Base-by-base conservation (phyloP, 2,329 filamentous ascomycete species). In the Teratosphaeria viscida region DNA sequence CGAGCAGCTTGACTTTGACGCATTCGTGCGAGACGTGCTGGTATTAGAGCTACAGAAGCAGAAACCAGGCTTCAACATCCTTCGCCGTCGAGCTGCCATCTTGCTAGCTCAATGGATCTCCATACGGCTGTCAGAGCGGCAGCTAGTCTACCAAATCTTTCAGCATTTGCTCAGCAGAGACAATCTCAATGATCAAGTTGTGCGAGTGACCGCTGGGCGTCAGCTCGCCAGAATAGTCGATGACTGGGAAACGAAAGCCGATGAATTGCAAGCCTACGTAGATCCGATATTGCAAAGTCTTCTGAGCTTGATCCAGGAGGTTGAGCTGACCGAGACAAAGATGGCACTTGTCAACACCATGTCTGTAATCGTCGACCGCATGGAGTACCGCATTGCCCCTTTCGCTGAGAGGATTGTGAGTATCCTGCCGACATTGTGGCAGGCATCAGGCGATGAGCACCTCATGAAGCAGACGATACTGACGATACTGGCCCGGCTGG, bases 381-480 rank as follows among this genome's bases (percentile, higher is more conserved):
- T 97, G 77, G 94, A 95, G 68, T 81, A 85, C 37, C 80, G 89
- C 64, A 84, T 86, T 60, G 77, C 78, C 2, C 82, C 82, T 0
- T 85, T 82, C 62, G 89, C 90, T 5, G 90, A 95, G 67, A 84
- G 87, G 61, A 88, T 99, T 61, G 87, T 99, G 73, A 79, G 83
- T 1, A 82, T 91, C 12, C 79, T 97, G 6, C 92, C 92, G 0
- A 80, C 81, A 3, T 79, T 97, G 0, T 99, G 94, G 94, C 86
- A 89, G 61, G 84, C 86, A 57, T 90, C 89, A 2, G 90, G 87
- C 0, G 88, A 95, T 61, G 89, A 94, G 68, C 90, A 91, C 74
- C 84, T 97, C 73, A 88, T 96, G 79, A 97, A 97, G 74, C 92
- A 96, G 74, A 86, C 90, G 1, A 91, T 97, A 57, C 82, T 97